Evolutionary conservation across 2,329 filamentous ascomycete genomes (phyloP), one percentile per base, ranked within the genome.

Genomic region (Podosphaera aphanis): DNA sequence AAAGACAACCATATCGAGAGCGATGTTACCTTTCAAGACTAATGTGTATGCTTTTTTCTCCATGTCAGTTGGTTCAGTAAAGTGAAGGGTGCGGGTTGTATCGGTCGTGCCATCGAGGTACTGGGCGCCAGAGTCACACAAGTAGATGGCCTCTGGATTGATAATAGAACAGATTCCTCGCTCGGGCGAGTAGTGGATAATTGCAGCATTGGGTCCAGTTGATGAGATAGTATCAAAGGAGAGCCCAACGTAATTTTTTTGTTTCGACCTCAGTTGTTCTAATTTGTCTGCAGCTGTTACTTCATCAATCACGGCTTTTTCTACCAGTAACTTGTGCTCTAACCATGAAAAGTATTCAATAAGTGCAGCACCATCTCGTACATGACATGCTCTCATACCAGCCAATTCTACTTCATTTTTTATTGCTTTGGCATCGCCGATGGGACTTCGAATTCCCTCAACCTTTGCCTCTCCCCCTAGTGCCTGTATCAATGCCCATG

Each of bases 71-170:
- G 90, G 90, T 21, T 76, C 71, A 41, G 84, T 83, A 59, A 95
- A 95, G 58, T 98, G 90, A 35, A 93, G 66, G 0, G 90, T 98
- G 37, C 90, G 73, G 4, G 90, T 98, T 0, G 84, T 93, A 58
- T 98, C 90, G 0, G 90, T 98, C 0, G 90, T 98, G 47, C 90
- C 90, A 60, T 98, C 90, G 2, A 81, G 69, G 57, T 88, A 98
- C 61, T 98, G 90, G n/a, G 83, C 90, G 19, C 90, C 90, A 19
- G 90, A 95, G 62, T 98, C 90, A 60, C 90, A 98, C 2, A 98
- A 74, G 57, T 98, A 98, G 48, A 98, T 75, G 13, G 78, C 77
- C 5, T 76, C 74, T 0, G 84, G 83, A 53, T 98, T 84, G 54
- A 98, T 84, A 23, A 73, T 66, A 7, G 85, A 73, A 62, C 88